Evolutionary conservation across 768 basidiomycete genomes (phyloP).

Genomic region (Rhizopogon vulgaris): DNA sequence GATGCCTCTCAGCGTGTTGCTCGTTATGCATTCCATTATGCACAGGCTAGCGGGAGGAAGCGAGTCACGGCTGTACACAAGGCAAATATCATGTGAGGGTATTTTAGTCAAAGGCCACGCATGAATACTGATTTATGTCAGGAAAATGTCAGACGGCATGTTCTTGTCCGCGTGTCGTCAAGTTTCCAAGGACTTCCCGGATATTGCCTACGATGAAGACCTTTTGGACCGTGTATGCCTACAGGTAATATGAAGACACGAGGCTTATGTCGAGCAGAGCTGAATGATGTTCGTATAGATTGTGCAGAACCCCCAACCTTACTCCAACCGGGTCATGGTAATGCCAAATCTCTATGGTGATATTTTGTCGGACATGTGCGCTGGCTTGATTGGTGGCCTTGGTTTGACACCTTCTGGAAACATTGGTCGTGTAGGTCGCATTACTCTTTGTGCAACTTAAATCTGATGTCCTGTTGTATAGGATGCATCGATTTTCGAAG

Average conservation of each 20-base stretch:
- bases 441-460: conserved; percentile 6
- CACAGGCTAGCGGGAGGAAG: conserved; percentile 78
- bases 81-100: conserved; percentile 91
- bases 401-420: conserved; percentile 97
- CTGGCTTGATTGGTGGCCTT: conserved; percentile 95
- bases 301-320: conserved; percentile 90
- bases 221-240: conserved; percentile 94
- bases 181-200: conserved; percentile 93
- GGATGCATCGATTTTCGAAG: conserved; percentile 99
- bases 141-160: conserved; percentile 99
- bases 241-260: conserved; percentile 43
- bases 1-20: conserved; percentile 98
- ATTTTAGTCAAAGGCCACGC: background rate
- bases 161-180: conserved; percentile 96
- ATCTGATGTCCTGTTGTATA: conserved; percentile 26
- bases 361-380: conserved; percentile 97
- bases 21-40: conserved; percentile 97
- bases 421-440: conserved; percentile 74
- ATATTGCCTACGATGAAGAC: conserved; percentile 93
- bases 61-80: conserved; percentile 99
- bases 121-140: conserved; percentile 27
- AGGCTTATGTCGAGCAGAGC: background rate
- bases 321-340: conserved; percentile 96
- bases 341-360: conserved; percentile 99
- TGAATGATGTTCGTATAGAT: conserved; percentile 42